Base-by-base conservation (phyloP, 2,329 filamentous ascomycete genomes). In the Fonsecaea multimorphosa region DNA sequence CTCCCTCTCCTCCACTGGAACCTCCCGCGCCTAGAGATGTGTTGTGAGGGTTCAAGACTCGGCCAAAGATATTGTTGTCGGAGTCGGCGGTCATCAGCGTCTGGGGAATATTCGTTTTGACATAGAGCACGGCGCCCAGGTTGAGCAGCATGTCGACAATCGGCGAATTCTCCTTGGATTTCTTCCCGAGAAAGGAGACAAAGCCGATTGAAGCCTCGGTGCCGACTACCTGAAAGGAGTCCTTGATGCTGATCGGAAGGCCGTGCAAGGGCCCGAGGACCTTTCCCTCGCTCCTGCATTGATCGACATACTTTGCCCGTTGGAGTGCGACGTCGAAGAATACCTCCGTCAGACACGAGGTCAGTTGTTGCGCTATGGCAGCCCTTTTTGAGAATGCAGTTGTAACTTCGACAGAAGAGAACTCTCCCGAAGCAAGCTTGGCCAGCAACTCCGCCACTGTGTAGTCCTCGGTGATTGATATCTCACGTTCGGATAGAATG, bases 61-160 rank as follows among this genome's bases (percentile, higher is more conserved):
- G 72, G 2, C 79, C 78, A 46, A 80, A 79, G 12, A 82, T 71
- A 69, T 81, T 80, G 61, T 81, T 81, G 12, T 77, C 66, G 1
- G 76, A 77, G 36, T 81, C 78, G 14, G 72, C 72, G 0, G 75
- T 75, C 81, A 84, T 82, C 68, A 86, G 78, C 0, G 83, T 85
- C 66, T 84, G 82, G 2, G 85, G 84, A 1, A 86, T 74, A 65
- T 85, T 86, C 3, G 84, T 86, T 73, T 86, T 85, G 73, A 86
- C 79, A 62, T 65, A 70, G 38, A 65, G 60, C 2, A 72, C 67
- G 1, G 84, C 83, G 4, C 83, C 83, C 3, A 78, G 75, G 14
- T 72, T 71, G 1, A 83, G 74, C 12, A 85, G 72, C 27, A 81
- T 69, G 12, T 72, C 68, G 14, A 75, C 75, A 29, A 77, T 62